phyloP scores from a whole-genome alignment of 2,329 filamentous ascomycete genomes.

The Ophiostoma angusticollis region DNA sequence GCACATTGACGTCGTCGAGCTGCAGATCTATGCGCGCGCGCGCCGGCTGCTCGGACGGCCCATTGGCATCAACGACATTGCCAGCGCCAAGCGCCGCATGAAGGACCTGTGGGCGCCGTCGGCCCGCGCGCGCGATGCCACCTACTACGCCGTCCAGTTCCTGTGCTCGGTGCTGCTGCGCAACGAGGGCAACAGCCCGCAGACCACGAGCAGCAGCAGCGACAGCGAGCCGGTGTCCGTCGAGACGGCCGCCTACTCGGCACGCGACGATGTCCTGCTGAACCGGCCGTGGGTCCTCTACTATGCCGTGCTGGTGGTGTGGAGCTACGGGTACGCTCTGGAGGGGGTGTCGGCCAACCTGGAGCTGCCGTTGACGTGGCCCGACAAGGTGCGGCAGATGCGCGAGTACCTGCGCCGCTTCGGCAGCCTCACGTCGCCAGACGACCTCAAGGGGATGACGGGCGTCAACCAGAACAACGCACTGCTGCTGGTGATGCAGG shows the following conservation, averaged over 20 bases:
- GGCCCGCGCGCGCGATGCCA: slow-evolving; percentile 77
- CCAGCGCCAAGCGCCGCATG: slow-evolving; percentile 68
- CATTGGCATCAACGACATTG: slow-evolving; percentile 72
- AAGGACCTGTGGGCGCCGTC: slow-evolving; percentile 81
- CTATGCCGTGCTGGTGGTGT: slow-evolving; percentile 82
- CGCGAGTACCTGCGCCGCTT: slow-evolving; percentile 61
- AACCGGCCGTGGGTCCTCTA: slow-evolving; percentile 95
- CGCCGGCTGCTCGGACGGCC: slow-evolving; percentile 72
- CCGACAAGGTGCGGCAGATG: slow-evolving; percentile 67
- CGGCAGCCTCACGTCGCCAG: slow-evolving; percentile 58
- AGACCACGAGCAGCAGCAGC: slow-evolving; percentile 22
- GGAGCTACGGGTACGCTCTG: slow-evolving; percentile 85
- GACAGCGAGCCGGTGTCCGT: background rate
- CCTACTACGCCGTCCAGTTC: slow-evolving; percentile 85
- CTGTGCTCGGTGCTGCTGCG: slow-evolving; percentile 70
- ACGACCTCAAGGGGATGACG: slow-evolving; percentile 58
- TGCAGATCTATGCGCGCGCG: slow-evolving; percentile 87
- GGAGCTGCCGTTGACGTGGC: slow-evolving; percentile 41
- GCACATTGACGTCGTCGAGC: slow-evolving; percentile 94
- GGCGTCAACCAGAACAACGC: slow-evolving; percentile 77
- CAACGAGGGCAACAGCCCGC: slow-evolving; percentile 29
- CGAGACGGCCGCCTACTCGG: slow-evolving; percentile 50
- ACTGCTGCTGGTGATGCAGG: slow-evolving; percentile 66
- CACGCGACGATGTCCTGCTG: slow-evolving; percentile 76
- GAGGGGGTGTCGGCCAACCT: slow-evolving; percentile 58